Conservation (phyloP, 192 early-diverging fungal genomes). For the Backusella westeae region DNA sequence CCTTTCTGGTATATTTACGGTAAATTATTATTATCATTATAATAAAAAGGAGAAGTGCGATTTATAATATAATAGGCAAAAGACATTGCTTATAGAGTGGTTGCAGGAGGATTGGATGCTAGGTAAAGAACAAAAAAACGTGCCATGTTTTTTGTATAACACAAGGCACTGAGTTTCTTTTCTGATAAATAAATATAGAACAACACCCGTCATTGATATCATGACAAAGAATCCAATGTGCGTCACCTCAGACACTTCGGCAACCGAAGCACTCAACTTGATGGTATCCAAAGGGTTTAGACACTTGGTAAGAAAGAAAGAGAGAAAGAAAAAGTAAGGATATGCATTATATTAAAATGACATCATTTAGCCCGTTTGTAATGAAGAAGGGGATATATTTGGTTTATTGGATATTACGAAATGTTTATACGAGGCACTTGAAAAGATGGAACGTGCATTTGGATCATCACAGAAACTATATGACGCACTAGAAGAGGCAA, state of each 20-base stretch:
- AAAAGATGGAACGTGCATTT: constrained; percentile 83
- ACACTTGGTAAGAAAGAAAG: constrained; percentile 55
- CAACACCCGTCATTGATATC: constrained; percentile 76
- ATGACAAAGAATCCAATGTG: constrained; percentile 92
- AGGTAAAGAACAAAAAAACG: constrained; percentile 21
- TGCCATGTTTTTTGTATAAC: background rate
- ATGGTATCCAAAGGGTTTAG: constrained; percentile 84
- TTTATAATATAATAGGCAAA: constrained; percentile 59
- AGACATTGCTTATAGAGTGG: constrained; percentile 94
- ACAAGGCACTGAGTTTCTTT: background rate
- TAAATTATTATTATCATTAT: background rate
- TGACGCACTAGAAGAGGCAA: constrained; percentile 77
- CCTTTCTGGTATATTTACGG: constrained; percentile 91
- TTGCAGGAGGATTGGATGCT: constrained; percentile 60
- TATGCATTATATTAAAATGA: background rate
- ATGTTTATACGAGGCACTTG: constrained; percentile 81
- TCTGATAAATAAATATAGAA: constrained; percentile 31
- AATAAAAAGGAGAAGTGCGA: background rate
- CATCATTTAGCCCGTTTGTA: constrained; percentile 64
- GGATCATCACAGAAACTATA: constrained; percentile 79
- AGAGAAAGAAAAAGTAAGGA: background rate
- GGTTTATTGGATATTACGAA: constrained; percentile 85
- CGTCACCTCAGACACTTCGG: constrained; percentile 77
- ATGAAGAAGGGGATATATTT: constrained; percentile 84
- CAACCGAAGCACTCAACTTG: constrained; percentile 79